Evolutionary conservation across 805 yeast genomes (phyloP).

Genomic region (Candida xyloterini): DNA sequence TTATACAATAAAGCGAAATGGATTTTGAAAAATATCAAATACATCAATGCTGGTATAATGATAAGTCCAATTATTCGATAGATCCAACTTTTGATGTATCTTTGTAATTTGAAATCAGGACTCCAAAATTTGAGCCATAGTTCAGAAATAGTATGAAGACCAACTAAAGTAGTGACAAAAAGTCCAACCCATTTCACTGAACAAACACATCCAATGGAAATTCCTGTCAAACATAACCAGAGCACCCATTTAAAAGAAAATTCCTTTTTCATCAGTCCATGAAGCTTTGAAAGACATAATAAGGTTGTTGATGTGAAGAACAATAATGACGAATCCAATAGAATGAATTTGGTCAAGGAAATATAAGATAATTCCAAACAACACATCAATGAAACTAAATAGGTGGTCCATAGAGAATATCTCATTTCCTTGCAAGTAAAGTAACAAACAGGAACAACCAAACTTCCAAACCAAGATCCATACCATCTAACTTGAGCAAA

Average conservation of each 20-base stretch:
- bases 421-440: slow-evolving; percentile 62
- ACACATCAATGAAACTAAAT: slow-evolving; percentile 61
- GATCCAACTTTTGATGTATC: slow-evolving; percentile 65
- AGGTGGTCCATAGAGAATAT: slow-evolving; percentile 47
- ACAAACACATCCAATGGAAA: slow-evolving; percentile 77
- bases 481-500: slow-evolving; percentile 66
- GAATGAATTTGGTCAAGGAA: slow-evolving; percentile 68
- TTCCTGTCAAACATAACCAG: slow-evolving; percentile 63
- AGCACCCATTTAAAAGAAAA: slow-evolving; percentile 40
- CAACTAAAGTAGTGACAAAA: slow-evolving; percentile 84
- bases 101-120: slow-evolving; percentile 44
- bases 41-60: slow-evolving; percentile 66
- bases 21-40: slow-evolving; percentile 68
- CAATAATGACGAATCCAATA: slow-evolving; percentile 72
- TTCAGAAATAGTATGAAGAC: slow-evolving; percentile 83
- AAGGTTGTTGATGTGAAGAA: slow-evolving; percentile 74
- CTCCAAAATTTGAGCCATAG: slow-evolving; percentile 89
- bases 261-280: slow-evolving; percentile 42
- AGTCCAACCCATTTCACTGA: slow-evolving; percentile 86
- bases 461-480: slow-evolving; percentile 64
- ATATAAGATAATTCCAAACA: slow-evolving; percentile 67
- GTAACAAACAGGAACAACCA: slow-evolving; percentile 69
- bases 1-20: slow-evolving; percentile 75
- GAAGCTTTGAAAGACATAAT: slow-evolving; percentile 54
- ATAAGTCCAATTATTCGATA: slow-evolving; percentile 66